Percentiles rank a stretch among this genome's conserved stretches.
These are phyloP conservation scores for Boletus subcaerulescens DNA, from an alignment of 768 basidiomycete genomes.

Conservation along the genomic window DNA sequence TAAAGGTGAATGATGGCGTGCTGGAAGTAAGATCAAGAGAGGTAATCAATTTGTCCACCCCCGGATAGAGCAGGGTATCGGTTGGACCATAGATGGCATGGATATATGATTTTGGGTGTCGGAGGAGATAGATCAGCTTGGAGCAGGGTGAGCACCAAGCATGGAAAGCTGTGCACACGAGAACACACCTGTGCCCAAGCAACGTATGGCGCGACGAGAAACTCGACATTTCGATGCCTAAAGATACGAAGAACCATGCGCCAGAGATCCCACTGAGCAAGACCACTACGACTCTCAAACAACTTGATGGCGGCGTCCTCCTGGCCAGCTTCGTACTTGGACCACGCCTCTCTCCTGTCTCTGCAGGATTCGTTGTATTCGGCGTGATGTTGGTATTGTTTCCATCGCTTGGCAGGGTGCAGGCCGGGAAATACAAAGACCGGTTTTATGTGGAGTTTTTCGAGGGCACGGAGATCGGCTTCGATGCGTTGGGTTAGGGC, in stretches of 20 bases:
- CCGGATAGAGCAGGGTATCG: constrained; percentile 86
- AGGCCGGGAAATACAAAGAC: constrained; percentile 98
- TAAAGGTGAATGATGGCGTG: constrained; percentile 75
- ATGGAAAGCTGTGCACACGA: not conserved
- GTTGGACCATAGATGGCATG: constrained; percentile 91
- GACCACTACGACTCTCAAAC: constrained; percentile 71
- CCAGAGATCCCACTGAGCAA: constrained; percentile 91
- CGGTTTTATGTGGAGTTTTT: constrained; percentile 91
- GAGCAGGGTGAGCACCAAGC: constrained; percentile 6
- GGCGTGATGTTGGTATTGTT: constrained; percentile 47
- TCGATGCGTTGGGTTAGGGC: constrained; percentile 87
- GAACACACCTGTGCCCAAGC: constrained; percentile 90
- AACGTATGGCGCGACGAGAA: constrained; percentile 92
- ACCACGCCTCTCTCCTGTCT: constrained; percentile 85
- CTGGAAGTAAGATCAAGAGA: constrained; percentile 71
- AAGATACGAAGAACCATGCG: constrained; percentile 89
- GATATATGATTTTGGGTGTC: constrained; percentile 90
- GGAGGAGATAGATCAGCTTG: constrained; percentile 91
- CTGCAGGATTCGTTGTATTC: constrained; percentile 67
- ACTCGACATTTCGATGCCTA: constrained; percentile 92
- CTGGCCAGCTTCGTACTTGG: constrained; percentile 87
- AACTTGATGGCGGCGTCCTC: constrained; percentile 85
- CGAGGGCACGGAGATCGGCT: constrained; percentile 84
- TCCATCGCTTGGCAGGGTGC: constrained; percentile 70
- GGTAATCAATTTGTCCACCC: constrained; percentile 87